Conservation (phyloP, 2,329 filamentous ascomycete species). For the Pseudogymnoascus sp. region DNA sequence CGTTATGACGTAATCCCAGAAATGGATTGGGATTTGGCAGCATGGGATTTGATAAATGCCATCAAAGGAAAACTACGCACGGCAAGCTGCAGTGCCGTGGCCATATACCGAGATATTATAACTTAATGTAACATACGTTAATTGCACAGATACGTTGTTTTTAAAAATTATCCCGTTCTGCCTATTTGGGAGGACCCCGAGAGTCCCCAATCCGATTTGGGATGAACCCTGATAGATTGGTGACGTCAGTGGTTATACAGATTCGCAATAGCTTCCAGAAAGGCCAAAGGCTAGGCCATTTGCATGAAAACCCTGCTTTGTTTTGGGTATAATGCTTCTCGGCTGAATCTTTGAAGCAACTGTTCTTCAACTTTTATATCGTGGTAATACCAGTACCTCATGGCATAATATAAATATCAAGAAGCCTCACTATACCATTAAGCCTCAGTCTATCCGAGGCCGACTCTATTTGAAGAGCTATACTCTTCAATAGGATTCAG, state of each 20-base stretch:
- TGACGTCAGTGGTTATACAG: slow-evolving; percentile 1
- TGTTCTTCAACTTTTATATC: neutral
- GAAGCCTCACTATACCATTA: neutral
- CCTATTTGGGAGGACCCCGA: neutral
- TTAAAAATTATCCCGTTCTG: neutral
- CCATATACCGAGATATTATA: neutral
- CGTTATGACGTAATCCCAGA: neutral
- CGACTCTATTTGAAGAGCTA: neutral
- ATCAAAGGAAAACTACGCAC: neutral
- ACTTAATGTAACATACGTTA: neutral
- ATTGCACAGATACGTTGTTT: neutral
- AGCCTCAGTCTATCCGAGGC: neutral
- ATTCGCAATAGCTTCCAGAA: slow-evolving; percentile 4
- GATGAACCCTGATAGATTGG: neutral
- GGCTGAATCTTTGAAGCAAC: neutral
- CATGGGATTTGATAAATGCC: slow-evolving; percentile 2
- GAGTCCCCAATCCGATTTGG: neutral
- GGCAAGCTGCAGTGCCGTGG: neutral
- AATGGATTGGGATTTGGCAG: neutral
- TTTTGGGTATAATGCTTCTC: neutral
- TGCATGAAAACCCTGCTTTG: neutral
- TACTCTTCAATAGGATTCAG: neutral
- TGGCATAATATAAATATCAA: neutral
- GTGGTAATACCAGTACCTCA: neutral
- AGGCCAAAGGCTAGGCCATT: neutral